phyloP scores from a whole-genome alignment of 1,139 yeast species.

The Arxiozyma heterogenica region DNA sequence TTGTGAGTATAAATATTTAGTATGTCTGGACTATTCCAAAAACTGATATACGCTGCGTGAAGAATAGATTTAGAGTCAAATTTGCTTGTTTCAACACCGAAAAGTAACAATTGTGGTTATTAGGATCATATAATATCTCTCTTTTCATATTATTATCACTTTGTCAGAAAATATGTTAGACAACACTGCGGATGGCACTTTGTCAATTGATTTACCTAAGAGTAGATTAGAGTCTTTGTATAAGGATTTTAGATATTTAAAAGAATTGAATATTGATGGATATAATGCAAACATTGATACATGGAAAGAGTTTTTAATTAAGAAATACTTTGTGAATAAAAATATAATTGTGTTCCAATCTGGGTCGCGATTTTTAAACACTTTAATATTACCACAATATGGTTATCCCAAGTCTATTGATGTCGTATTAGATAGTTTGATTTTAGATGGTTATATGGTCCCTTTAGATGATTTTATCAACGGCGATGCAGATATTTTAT shows the following conservation, averaged over 20 bases:
- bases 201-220: conserved; percentile 21
- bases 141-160: not conserved
- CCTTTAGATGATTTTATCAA: conserved; percentile 22
- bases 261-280: conserved; percentile 56
- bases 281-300: conserved; percentile 55
- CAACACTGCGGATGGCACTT: not conserved
- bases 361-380: conserved; percentile 23
- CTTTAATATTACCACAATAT: conserved; percentile 23
- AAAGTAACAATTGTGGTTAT: not conserved
- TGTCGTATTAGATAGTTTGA: conserved; percentile 31
- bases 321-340: conserved; percentile 15
- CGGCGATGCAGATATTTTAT: conserved; percentile 5
- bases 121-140: not conserved
- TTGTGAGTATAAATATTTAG: too few species aligned
- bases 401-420: conserved; percentile 34
- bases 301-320: conserved; percentile 38
- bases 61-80: not conserved
- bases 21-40: not conserved
- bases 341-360: conserved; percentile 22
- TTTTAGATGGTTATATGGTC: conserved; percentile 25
- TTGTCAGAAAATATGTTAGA: not conserved
- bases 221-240: conserved; percentile 53
- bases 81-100: too few species aligned
- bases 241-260: conserved; percentile 46
- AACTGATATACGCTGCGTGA: not conserved